Evolutionary conservation across 2,329 filamentous ascomycete genomes (phyloP), one percentile per base, ranked within the genome.

Genomic region (Clarireedia monteithiana): DNA sequence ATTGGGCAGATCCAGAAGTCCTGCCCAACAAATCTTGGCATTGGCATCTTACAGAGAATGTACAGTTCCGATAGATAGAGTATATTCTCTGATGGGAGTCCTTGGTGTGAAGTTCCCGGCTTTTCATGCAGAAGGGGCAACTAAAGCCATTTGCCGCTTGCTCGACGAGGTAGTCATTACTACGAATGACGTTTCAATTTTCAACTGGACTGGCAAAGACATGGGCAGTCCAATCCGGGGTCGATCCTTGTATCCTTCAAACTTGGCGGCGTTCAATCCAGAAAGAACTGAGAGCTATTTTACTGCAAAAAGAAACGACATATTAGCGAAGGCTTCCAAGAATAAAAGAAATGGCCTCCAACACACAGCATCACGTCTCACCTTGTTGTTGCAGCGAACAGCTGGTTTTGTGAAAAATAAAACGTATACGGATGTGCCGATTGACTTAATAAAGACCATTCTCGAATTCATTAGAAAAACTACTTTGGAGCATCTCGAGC

Each of bases 11-110:
- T 61, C 59, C 39, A 64, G 60, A 0, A 66, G 65, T 57, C 57
- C 67, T 39, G 64, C 68, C 6, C 60, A 65, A 7, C 62, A 63
- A 30, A 60, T 65, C 15, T 61, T 70, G 56, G 59, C 62, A 6
- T 61, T 67, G 2, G 63, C 66, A 20, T 64, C 60, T 17, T 56
- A 61, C 26, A 62, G 67, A 20, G 48, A 62, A 24, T 64, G 63
- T 6, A 68, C 67, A 1, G 63, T 68, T 17, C 58, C 59, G 12
- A 66, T 64, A 2, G 68, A 69, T 55, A 49, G 59, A n/a, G 64
- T 66, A 5, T 70, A 69, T 47, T 66, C 66, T 7, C 56, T 69
- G n/a, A 70, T 70, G 68, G 68, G 68, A 9, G 61, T 70, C 46
- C 60, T 69, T 9, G 66, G 62, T 5, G 68, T 70, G 7, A 64